Evolutionary conservation across 352 stramenopile species (phyloP).

Genomic region (Globisporangium spiculum): DNA sequence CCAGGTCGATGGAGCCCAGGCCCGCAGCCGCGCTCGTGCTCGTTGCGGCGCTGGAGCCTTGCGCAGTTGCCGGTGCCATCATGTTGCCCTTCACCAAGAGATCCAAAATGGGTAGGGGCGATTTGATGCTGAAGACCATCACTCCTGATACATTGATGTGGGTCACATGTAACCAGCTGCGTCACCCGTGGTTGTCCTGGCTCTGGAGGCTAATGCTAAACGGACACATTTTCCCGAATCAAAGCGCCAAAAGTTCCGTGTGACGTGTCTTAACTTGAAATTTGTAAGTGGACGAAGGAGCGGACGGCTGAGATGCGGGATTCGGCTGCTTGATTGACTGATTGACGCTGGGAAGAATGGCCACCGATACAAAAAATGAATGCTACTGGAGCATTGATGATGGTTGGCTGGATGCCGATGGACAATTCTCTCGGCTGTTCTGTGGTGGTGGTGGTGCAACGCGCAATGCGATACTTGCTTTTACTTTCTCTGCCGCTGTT

Average conservation of each 20-base stretch:
- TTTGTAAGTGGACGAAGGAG: conserved; percentile 10
- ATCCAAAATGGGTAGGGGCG: neutral
- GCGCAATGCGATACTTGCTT: neutral
- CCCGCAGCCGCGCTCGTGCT: conserved; percentile 1
- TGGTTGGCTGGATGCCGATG: neutral
- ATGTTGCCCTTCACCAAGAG: neutral
- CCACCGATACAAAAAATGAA: neutral
- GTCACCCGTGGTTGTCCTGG: neutral
- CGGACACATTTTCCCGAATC: conserved; percentile 8
- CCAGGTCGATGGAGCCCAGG: conserved; percentile 46
- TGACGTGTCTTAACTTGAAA: conserved; percentile 29
- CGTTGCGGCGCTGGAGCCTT: neutral
- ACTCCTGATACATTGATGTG: neutral
- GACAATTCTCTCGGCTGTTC: neutral
- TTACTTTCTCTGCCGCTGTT: neutral
- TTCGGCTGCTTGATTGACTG: conserved; percentile 2
- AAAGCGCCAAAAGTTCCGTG: conserved; percentile 9
- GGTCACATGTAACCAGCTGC: neutral
- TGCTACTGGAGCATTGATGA: neutral
- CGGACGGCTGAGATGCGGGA: neutral
- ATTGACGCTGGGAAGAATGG: neutral
- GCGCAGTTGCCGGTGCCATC: too few species aligned
- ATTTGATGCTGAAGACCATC: neutral
- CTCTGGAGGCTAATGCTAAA: neutral
- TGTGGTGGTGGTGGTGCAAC: neutral